A percentile compares a stretch with the other conserved stretches of the same genome.
These are phyloP conservation scores for Saccharomyces hybrid DNA, from an alignment of 1,139 yeast genomes.

Conservation along the genomic window DNA sequence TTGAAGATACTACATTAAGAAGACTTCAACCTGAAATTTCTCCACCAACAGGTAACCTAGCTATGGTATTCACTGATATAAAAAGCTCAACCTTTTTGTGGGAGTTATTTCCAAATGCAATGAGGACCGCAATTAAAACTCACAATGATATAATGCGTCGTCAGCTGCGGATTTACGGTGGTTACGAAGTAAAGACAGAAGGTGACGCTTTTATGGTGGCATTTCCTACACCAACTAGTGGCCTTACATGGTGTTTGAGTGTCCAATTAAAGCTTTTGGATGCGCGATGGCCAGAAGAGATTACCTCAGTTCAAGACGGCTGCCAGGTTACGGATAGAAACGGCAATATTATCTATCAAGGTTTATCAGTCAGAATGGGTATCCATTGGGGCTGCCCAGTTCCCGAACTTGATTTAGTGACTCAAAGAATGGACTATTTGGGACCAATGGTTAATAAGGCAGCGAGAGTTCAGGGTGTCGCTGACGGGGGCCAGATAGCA, in stretches of 20 bases:
- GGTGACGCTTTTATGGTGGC: slow-evolving; percentile 99
- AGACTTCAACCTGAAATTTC: slow-evolving; percentile 86
- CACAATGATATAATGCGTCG: slow-evolving; percentile 95
- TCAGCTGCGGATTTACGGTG: slow-evolving; percentile 85
- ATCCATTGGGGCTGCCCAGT: slow-evolving; percentile 98
- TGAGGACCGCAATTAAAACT: slow-evolving; percentile 93
- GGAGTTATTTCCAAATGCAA: slow-evolving; percentile 90
- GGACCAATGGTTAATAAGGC: slow-evolving; percentile 99
- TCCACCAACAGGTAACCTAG: slow-evolving; percentile 91
- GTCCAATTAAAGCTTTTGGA: slow-evolving; percentile 78
- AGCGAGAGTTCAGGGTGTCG: slow-evolving; percentile 86
- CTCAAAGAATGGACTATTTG: slow-evolving; percentile 95
- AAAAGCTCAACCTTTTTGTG: slow-evolving; percentile 88
- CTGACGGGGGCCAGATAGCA: slow-evolving; percentile 97
- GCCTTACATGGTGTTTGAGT: slow-evolving; percentile 88
- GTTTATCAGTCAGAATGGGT: slow-evolving; percentile 95
- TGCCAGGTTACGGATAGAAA: slow-evolving; percentile 65
- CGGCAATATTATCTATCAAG: slow-evolving; percentile 65
- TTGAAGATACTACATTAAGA: slow-evolving; percentile 75
- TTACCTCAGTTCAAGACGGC: slow-evolving; percentile 78
- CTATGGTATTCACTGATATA: slow-evolving; percentile 95
- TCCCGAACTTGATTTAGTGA: slow-evolving; percentile 88
- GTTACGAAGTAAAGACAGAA: slow-evolving; percentile 97
- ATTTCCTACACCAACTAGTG: slow-evolving; percentile 87
- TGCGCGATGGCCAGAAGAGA: slow-evolving; percentile 96